Evolutionary conservation across 169 alveolate genomes (phyloP), one percentile per base, ranked within the genome.

Genomic region (Cryptosporidium andersoni): DNA sequence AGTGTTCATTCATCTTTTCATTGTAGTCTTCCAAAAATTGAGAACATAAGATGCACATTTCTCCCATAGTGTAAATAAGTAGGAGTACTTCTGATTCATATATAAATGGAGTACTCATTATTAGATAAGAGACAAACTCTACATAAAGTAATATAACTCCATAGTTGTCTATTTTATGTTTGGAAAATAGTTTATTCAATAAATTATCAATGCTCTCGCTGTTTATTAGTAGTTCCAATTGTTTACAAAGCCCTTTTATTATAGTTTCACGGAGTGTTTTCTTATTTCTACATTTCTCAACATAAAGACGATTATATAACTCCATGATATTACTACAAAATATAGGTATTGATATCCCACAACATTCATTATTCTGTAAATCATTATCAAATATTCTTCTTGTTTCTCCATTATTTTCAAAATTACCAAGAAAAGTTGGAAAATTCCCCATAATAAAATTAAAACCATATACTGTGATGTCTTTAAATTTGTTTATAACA

Each of bases 51-150:
- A 74, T 68, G 25, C 85, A 74, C 4, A 74, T 74, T 74, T 74
- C 85, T 34, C 85, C 85, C 85, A 74, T 43, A 47, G 16, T 55
- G 45, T 36, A 74, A 2, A 74, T 34, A 12, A 74, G 34, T 16
- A 74, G 25, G 43, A 74, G 52, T 14, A 74, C 45, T 43, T 74
- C 85, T 7, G 85, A 74, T 60, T 74, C 85, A 74, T 40, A 74
- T 47, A 43, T 11, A 62, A 43, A 74, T 56, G 85, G 85, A 51
- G 60, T 37, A 58, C 74, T 68, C 51, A 74, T 45, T 45, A 74
- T n/a, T 3, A 74, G 9, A 74, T 74, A 74, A 43, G 85, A 56
- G 36, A 74, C 34, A 60, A 74, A 74, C 34, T 74, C 85, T 9
- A 43, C n/a, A 58, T 74, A 74, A 16, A 74, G 39, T 40, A 58